Base-by-base conservation (phyloP, 768 basidiomycete genomes). In the Clathrus columnatus region DNA sequence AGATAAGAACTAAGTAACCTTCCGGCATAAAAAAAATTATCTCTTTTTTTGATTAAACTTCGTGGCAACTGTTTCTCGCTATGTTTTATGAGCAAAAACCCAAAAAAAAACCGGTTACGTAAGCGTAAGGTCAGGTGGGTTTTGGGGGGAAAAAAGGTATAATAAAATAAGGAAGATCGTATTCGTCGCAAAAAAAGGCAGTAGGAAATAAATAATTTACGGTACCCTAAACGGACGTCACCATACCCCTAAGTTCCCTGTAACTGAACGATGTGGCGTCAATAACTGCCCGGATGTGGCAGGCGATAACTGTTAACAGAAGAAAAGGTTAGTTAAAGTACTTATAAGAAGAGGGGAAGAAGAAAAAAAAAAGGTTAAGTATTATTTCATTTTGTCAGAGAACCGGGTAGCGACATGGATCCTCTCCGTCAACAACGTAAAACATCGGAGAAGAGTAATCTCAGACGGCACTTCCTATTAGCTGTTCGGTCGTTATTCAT, bases 381-480 rank as follows among this genome's bases (percentile, higher is more conserved):
- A n/a, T n/a, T n/a, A n/a, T n/a, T n/a, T n/a, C n/a, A n/a, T n/a
- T n/a, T n/a, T 24, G 21, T 55, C 54, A 55, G 54, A 46, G 54
- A 55, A 55, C 54, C 54, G 54, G 48, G 44, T 36, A 18, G 27
- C 54, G 54, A 48, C 54, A 55, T 55, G 16, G 29, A 55, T 30
- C 45, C 46, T 45, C 45, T 55, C 54, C 54, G 36, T 55, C 45
- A 32, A 47, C 54, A 55, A 47, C 16, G 30, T 18, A 28, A 48
- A 44, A 32, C 20, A 30, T 53, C 23, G 54, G 54, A 55, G 46
- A 55, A 48, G 45, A 55, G 46, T 28, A 21, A 20, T 48, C 46
- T 55, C 54, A 55, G 54, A 55, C 54, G 54, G 54, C 54, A 55
- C 54, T 55, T 55, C 54, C 54, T 55, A 55, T 55, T 53, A 28